These are phyloP conservation scores for Candida vartiovaarae DNA, from an alignment of 805 yeast species.

Conservation along the genomic window DNA sequence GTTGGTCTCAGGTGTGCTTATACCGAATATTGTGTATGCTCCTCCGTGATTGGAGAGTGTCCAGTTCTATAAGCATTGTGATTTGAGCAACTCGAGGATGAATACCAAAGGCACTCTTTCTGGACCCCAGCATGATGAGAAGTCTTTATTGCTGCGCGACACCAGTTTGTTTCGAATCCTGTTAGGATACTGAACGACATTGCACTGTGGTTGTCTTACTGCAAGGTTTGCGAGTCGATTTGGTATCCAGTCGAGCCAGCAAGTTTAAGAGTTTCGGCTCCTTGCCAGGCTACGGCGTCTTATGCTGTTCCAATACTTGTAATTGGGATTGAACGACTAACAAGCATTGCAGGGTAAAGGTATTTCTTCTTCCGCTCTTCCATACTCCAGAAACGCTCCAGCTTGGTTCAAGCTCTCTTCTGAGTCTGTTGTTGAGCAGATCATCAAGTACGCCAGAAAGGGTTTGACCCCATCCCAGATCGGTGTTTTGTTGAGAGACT, in stretches of 20 bases:
- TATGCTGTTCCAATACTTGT: not conserved
- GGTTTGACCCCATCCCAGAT: slow-evolving; percentile 99
- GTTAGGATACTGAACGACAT: slow-evolving; percentile 11
- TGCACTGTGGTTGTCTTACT: slow-evolving; percentile 8
- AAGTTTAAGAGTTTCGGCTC: slow-evolving; percentile 5
- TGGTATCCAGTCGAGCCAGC: slow-evolving; percentile 5
- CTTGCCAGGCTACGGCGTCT: slow-evolving; percentile 1
- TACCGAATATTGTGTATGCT: slow-evolving; percentile 1
- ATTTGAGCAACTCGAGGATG: slow-evolving; percentile 2
- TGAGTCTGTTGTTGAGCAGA: slow-evolving; percentile 95
- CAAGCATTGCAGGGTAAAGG: slow-evolving; percentile 82
- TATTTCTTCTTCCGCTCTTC: slow-evolving; percentile 97
- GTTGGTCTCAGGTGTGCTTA: no score
- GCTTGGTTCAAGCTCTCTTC: slow-evolving; percentile 98
- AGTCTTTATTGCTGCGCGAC: slow-evolving; percentile 35
- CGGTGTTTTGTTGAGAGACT: slow-evolving; percentile 99
- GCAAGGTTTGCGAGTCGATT: not conserved
- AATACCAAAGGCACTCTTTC: not conserved
- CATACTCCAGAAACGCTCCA: slow-evolving; percentile 98
- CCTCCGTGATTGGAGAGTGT: slow-evolving; percentile 12
- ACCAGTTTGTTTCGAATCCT: slow-evolving; percentile 37
- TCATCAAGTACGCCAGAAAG: slow-evolving; percentile 99
- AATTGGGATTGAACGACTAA: slow-evolving; percentile 30
- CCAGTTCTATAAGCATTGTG: not conserved
- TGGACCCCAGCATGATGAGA: not conserved